Evolutionary conservation across 2,329 filamentous ascomycete genomes (phyloP).

Genomic region (Colletotrichum abscissum): DNA sequence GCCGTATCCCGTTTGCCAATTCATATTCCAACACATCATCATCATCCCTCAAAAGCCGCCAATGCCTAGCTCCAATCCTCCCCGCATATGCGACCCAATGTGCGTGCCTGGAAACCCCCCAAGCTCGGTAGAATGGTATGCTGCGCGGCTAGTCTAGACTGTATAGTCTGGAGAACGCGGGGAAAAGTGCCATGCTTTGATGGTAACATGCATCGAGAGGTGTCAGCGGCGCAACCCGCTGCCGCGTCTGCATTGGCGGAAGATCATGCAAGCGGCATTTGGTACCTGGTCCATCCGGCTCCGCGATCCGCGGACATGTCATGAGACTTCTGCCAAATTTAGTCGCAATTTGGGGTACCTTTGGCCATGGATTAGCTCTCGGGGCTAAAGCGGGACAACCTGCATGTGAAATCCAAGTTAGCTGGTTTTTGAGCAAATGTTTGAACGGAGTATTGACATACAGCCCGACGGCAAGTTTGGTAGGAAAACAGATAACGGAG

Average conservation of each 20-base stretch:
- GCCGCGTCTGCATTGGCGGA: constrained; percentile 25
- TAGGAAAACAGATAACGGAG: too few species aligned
- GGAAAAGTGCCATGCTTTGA: constrained; percentile 1
- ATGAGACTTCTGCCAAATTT: neutral
- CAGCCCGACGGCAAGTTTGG: neutral
- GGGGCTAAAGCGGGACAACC: neutral
- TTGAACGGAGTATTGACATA: neutral
- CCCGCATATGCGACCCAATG: constrained; percentile 8
- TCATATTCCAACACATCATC: neutral
- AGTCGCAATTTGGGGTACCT: neutral
- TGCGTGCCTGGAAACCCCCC: neutral
- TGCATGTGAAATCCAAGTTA: neutral
- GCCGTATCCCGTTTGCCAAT: neutral
- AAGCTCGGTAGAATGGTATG: neutral
- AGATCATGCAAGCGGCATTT: constrained; percentile 1
- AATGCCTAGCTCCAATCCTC: neutral
- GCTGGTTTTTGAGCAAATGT: neutral
- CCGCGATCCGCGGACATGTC: constrained; percentile 15
- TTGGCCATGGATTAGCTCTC: neutral
- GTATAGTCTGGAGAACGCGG: constrained; percentile 9
- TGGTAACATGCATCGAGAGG: constrained; percentile 1
- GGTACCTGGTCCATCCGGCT: constrained; percentile 3
- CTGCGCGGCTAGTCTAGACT: neutral
- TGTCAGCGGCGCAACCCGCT: constrained; percentile 4
- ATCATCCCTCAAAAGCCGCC: neutral